These are phyloP conservation scores for Obba rivulosa DNA, from an alignment of 768 basidiomycete species.

Conservation along the genomic window DNA sequence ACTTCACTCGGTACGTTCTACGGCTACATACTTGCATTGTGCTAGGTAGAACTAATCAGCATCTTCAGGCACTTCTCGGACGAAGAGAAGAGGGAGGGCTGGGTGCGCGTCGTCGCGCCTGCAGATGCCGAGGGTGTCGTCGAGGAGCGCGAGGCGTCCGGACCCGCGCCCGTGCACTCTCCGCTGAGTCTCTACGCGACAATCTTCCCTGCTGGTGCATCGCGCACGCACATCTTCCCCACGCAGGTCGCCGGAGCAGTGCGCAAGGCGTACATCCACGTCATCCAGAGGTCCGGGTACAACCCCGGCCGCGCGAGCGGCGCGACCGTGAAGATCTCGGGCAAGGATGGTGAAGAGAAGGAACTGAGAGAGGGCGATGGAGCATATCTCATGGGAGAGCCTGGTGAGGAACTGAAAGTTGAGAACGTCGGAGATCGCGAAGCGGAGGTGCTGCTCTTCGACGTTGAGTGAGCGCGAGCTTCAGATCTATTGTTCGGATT, in stretches of 20 bases:
- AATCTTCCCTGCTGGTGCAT: slow-evolving; percentile 53
- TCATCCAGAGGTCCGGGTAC: slow-evolving; percentile 82
- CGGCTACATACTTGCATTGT: background rate
- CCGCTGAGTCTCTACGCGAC: slow-evolving; percentile 70
- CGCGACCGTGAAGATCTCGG: slow-evolving; percentile 48
- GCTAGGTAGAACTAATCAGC: background rate
- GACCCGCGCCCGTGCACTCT: slow-evolving; percentile 79
- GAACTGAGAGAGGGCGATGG: slow-evolving; percentile 85
- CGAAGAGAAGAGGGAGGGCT: slow-evolving; percentile 69
- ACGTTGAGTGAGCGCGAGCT: slow-evolving; percentile 28
- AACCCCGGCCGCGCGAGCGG: slow-evolving; percentile 54
- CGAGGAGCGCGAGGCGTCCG: slow-evolving; percentile 56
- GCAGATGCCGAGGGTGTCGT: slow-evolving; percentile 51
- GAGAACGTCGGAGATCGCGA: slow-evolving; percentile 61
- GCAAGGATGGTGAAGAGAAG: slow-evolving; percentile 34
- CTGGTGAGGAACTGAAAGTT: slow-evolving; percentile 38
- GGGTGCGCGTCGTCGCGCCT: slow-evolving; percentile 76
- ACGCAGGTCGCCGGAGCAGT: slow-evolving; percentile 9
- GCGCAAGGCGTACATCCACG: slow-evolving; percentile 77
- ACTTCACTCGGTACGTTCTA: slow-evolving; percentile 75
- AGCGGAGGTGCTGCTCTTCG: slow-evolving; percentile 79
- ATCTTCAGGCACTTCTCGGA: slow-evolving; percentile 64
- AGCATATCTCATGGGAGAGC: slow-evolving; percentile 57
- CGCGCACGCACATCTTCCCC: slow-evolving; percentile 46
- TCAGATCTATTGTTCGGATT: background rate